Evolutionary conservation across 1,284 basidiomycete genomes (phyloP), one percentile per base, ranked within the genome.

Genomic region (Pseudozyma hubeiensis): DNA sequence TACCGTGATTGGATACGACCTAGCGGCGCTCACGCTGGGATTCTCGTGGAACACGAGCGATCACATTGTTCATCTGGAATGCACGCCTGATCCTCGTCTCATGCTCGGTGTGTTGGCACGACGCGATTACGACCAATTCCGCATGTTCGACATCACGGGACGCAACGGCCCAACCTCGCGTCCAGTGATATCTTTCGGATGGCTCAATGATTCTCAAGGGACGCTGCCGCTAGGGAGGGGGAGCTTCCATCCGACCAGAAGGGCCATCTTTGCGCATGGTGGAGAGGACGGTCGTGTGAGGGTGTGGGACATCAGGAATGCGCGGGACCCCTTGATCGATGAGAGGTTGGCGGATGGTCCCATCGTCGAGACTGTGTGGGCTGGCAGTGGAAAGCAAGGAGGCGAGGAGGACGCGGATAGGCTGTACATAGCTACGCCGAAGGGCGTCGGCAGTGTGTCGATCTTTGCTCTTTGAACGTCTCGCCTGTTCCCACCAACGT

Each of bases 41-140:
- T 75, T 60, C 14, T 59, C 56, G 13, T 75, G 72, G 72, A 70
- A 53, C 13, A 75, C 72, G 2, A 66, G 63, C 45, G 72, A 75
- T 35, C 59, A 44, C 16, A 57, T 75, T 29, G 72, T 75, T 7
- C 72, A 75, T 45, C 52, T 75, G 39, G 55, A 66, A 43, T 55
- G 67, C 4, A 75, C 72, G 9, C 66, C 72, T 1, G 64, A 75
- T 51, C 48, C 72, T 0, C 61, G 63, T 17, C 64, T 75, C 33
- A 64, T 75, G 62, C 57, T 75, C 5, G 55, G 54, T 13, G 53
- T 65, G 0, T 34, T 65, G 13, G 72, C 63, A 0, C 40, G 72
- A 14, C 34, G 67, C 8, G 72, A 75, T 40, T 75, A 70, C 50
- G 72, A 75, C 34, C 72, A 75, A 47, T 75, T 75, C 16, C 43